Evolutionary conservation across 1,284 basidiomycete species (phyloP), one percentile per base, ranked within the genome.

Genomic region (Leccinum pallidistipes): DNA sequence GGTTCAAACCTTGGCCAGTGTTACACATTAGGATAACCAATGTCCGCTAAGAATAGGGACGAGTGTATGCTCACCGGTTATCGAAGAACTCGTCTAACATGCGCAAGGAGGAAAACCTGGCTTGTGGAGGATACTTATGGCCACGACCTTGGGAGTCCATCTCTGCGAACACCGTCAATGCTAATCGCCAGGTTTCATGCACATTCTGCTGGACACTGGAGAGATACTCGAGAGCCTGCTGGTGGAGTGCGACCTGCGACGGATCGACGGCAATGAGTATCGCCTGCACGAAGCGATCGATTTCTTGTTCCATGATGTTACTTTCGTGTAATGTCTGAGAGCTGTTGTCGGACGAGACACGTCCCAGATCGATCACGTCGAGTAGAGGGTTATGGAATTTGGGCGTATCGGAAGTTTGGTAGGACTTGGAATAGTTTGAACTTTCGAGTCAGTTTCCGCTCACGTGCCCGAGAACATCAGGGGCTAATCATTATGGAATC

Each of bases 31-130:
- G 58, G 14, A 64, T 55, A 18, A 49, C 29, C 8, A 12, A n/a
- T 12, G 52, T n/a, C 31, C 29, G 6, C 29, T 52, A 51, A 16
- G 16, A 29, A 27, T 51, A 54, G 59, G 54, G 40, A 61, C 21
- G 18, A 55, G 52, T 21, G 58, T 14, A 60, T 29, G 79, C 91
- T 80, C 74, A 93, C 93, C 88, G 84, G 75, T 88, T 89, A 69
- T 92, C 91, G 63, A 96, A 81, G 71, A 92, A 94, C 59, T 94
- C 92, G 65, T 94, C 92, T 61, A 97, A 76, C 60, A 97, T 86
- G 63, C 92, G 86, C 66, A 97, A 79, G 27, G 90, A 92, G 75
- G 92, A 95, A 78, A 96, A 91, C 60, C 94, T 84, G 47, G 85
- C 91, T 70, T 94, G 86, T 52, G 86, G 76, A 24, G 86, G 85